Percentiles rank a stretch among this genome's conserved stretches.
These are phyloP conservation scores for Lipomyces anomalus DNA, from an alignment of 805 yeast genomes.

Conservation along the genomic window DNA sequence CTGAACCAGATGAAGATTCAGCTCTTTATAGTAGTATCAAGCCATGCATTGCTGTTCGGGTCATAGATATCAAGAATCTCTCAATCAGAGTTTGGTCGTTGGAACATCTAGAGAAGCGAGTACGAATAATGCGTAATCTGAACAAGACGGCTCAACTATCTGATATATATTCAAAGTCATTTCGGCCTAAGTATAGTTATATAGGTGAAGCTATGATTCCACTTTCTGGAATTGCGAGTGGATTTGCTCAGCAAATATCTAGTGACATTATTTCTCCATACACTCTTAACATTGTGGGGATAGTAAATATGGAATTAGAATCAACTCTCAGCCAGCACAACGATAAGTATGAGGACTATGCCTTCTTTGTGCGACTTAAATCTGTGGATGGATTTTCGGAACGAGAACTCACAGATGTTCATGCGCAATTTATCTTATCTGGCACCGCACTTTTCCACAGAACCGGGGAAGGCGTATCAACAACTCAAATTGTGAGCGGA, in stretches of 20 bases:
- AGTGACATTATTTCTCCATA: conserved; percentile 26
- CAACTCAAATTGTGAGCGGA: conserved; percentile 13
- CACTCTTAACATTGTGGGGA: conserved; percentile 23
- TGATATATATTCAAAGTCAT: conserved; percentile 7
- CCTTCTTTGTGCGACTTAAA: conserved; percentile 9
- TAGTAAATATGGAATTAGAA: conserved; percentile 10
- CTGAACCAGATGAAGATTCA: conserved; percentile 20
- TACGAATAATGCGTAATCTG: conserved; percentile 11
- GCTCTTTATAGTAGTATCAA: conserved; percentile 4
- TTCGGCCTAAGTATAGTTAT: conserved; percentile 5
- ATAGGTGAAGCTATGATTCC: conserved; percentile 20
- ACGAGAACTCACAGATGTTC: conserved; percentile 26
- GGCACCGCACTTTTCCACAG: conserved; percentile 2
- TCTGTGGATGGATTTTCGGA: conserved; percentile 23
- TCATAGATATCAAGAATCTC: conserved; percentile 17
- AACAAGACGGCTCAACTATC: neutral
- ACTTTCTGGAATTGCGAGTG: conserved; percentile 9
- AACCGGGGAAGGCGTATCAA: conserved; percentile 17
- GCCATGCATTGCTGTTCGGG: conserved; percentile 26
- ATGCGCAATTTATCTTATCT: conserved; percentile 16
- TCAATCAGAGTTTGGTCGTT: conserved; percentile 20
- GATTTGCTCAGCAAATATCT: conserved; percentile 3
- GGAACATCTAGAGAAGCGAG: conserved; percentile 12
- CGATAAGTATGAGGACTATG: conserved; percentile 2
- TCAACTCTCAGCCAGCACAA: conserved; percentile 1